These are phyloP conservation scores for Ligustrum vulgare DNA, from an alignment of 257 asterid genomes.

Conservation along the genomic window DNA sequence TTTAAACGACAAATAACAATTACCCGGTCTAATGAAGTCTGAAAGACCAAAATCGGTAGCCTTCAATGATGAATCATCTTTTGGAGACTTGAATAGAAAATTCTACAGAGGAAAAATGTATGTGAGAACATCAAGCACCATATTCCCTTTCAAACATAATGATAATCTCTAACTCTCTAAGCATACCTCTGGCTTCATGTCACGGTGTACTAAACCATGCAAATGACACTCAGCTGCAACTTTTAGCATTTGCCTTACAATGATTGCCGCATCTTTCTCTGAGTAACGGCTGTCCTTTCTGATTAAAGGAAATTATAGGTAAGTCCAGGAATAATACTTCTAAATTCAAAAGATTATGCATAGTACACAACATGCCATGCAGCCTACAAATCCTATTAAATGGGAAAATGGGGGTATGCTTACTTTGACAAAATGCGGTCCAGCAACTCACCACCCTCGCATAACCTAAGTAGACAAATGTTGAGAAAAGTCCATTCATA, in stretches of 20 bases:
- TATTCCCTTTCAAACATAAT: conserved; percentile 3
- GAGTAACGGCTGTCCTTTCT: conserved; percentile 98
- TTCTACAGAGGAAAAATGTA: conserved; percentile 50
- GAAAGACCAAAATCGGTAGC: conserved; percentile 99
- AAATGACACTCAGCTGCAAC: conserved; percentile 99
- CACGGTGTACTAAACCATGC: conserved; percentile 98
- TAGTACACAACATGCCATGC: conserved; percentile 11
- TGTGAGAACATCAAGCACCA: conserved; percentile 27
- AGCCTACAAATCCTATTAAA: conserved; percentile 8
- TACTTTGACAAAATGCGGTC: conserved; percentile 96
- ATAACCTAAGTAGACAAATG: conserved; percentile 51
- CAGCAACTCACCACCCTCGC: conserved; percentile 97
- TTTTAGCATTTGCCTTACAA: conserved; percentile 96
- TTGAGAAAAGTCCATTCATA: conserved; percentile 21
- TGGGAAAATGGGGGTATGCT: conserved; percentile 23
- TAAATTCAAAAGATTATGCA: conserved; percentile 14
- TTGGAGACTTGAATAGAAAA: conserved; percentile 85
- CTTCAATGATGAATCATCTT: conserved; percentile 81
- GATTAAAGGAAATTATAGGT: conserved; percentile 34
- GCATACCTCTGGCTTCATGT: conserved; percentile 97
- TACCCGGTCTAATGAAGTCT: conserved; percentile 96
- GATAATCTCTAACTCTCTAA: background rate
- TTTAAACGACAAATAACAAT: conserved; percentile 8
- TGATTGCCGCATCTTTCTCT: conserved; percentile 96
- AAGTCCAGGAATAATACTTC: conserved; percentile 26